These are phyloP conservation scores for Achaetomiella virescens DNA, from an alignment of 495 filamentous ascomycete genomes.

Conservation along the genomic window DNA sequence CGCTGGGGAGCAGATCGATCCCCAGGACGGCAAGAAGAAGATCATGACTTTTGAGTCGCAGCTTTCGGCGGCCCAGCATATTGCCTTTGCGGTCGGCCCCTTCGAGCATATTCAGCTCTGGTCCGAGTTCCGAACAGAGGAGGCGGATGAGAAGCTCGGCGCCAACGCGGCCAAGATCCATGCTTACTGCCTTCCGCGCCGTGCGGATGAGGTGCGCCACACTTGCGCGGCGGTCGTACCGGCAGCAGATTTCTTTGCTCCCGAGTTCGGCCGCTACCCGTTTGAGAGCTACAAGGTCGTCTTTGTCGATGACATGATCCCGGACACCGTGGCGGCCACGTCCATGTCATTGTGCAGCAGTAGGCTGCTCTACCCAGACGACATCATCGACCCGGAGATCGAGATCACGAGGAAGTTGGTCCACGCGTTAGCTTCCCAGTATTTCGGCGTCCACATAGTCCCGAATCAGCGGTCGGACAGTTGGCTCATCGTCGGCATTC, in stretches of 20 bases:
- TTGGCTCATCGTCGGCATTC: constrained; percentile 88
- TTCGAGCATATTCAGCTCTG: constrained; percentile 87
- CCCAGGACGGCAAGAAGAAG: constrained; percentile 68
- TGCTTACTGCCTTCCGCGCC: constrained; percentile 83
- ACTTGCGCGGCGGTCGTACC: constrained; percentile 55
- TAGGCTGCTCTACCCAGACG: constrained; percentile 72
- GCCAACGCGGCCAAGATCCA: constrained; percentile 76
- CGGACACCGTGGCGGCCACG: constrained; percentile 67
- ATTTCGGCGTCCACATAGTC: constrained; percentile 84
- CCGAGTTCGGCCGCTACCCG: constrained; percentile 79
- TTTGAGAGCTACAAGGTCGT: constrained; percentile 84
- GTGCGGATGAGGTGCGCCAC: constrained; percentile 71
- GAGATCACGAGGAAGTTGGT: constrained; percentile 69
- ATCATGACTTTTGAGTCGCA: constrained; percentile 71
- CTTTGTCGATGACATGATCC: constrained; percentile 81
- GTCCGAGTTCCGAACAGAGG: constrained; percentile 77
- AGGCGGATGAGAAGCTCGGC: constrained; percentile 84
- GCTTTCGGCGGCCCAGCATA: constrained; percentile 69
- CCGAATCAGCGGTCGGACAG: constrained; percentile 71
- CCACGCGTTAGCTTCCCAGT: constrained; percentile 84
- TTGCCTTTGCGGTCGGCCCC: constrained; percentile 87
- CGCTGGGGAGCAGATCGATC: constrained; percentile 70
- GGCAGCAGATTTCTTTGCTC: constrained; percentile 79
- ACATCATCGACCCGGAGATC: constrained; percentile 76
- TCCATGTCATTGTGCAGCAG: constrained; percentile 83